Conservation (phyloP, 768 basidiomycete species). For the Boletus rubropictus region DNA sequence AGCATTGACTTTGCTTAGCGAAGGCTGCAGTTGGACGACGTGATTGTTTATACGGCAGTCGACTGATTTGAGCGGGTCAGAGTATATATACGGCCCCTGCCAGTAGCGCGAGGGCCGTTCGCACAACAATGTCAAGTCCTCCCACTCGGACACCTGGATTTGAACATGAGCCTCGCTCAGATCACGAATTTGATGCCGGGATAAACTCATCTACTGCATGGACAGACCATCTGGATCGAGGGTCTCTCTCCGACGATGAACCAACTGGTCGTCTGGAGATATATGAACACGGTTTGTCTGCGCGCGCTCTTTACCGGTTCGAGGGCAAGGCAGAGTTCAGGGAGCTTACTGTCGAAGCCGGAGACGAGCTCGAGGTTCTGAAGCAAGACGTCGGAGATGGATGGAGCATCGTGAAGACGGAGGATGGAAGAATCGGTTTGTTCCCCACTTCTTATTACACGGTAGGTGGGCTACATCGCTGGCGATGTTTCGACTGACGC, state of each 20-base stretch:
- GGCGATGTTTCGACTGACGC: neutral
- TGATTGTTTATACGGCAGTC: conserved; percentile 3
- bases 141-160: conserved; percentile 6
- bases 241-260: conserved; percentile 49
- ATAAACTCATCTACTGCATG: conserved; percentile 75
- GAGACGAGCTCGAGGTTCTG: conserved; percentile 65
- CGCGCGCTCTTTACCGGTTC: conserved; percentile 68
- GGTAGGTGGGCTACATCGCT: conserved; percentile 34
- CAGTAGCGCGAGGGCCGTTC: too few species aligned
- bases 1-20: neutral
- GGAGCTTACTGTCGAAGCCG: conserved; percentile 63
- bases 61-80: conserved; percentile 2
- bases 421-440: conserved; percentile 57
- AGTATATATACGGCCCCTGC: conserved; percentile 3
- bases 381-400: conserved; percentile 71
- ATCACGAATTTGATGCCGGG: conserved; percentile 62
- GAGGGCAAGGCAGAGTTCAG: conserved; percentile 71
- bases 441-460: conserved; percentile 70
- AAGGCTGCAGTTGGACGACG: neutral
- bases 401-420: conserved; percentile 68
- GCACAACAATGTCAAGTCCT: conserved; percentile 23
- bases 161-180: conserved; percentile 27
- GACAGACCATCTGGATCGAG: conserved; percentile 55
- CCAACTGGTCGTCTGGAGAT: conserved; percentile 33
- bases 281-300: conserved; percentile 40